phyloP scores from a whole-genome alignment of 192 early-diverging fungal genomes.

The Rhizophagus clarus region DNA sequence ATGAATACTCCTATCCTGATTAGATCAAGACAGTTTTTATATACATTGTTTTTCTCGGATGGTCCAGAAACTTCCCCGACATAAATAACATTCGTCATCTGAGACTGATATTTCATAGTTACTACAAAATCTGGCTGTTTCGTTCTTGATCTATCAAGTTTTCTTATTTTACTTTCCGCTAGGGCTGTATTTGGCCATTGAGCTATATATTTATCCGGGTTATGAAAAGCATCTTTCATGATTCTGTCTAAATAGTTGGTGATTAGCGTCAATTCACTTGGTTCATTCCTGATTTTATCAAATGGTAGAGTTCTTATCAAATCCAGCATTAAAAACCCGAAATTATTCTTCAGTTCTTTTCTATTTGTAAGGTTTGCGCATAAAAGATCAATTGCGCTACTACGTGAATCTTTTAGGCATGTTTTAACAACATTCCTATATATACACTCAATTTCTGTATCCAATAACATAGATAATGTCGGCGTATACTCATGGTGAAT shows the following conservation, averaged over 20 bases:
- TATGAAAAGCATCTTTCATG: conserved; percentile 1
- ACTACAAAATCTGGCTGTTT: conserved; percentile 26
- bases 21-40: no score
- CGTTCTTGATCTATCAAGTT: neutral
- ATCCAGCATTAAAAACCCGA: conserved; percentile 4
- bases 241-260: conserved; percentile 17
- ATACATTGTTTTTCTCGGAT: no score
- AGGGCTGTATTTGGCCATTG: conserved; percentile 15
- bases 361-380: neutral
- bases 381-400: neutral
- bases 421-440: neutral
- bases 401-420: neutral
- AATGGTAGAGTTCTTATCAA: neutral
- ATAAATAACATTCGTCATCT: no score
- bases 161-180: conserved; percentile 1
- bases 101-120: no score
- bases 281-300: no score
- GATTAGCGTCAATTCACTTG: conserved; percentile 6
- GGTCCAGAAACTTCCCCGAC: no score
- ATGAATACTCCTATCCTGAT: neutral
- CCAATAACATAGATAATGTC: neutral
- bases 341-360: neutral
- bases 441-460: neutral
- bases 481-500: neutral
- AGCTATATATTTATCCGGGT: conserved; percentile 1